phyloP scores from a whole-genome alignment of 805 yeast genomes.

The Candida incommunis region DNA sequence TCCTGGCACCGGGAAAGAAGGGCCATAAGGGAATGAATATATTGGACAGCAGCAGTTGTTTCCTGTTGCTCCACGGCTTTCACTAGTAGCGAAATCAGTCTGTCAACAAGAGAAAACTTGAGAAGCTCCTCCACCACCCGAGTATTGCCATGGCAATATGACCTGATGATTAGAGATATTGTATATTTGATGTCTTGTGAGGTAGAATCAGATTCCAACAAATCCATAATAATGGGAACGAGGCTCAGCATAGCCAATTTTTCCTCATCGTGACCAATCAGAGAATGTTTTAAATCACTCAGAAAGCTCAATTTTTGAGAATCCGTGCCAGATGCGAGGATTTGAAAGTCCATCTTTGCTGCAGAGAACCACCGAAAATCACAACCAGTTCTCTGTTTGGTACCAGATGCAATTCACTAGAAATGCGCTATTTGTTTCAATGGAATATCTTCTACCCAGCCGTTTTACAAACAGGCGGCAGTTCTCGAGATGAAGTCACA shows the following conservation, averaged over 20 bases:
- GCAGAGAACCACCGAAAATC: too few relatives aligned
- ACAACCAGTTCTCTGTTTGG: too few relatives aligned
- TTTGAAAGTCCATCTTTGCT: too few relatives aligned
- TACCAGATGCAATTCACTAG: too few relatives aligned
- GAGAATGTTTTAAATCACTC: conserved; percentile 15
- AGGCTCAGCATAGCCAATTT: conserved; percentile 15
- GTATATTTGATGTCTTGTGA: conserved; percentile 6
- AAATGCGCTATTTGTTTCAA: too few relatives aligned
- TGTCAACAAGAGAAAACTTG: conserved; percentile 8
- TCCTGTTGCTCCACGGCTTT: conserved; percentile 3
- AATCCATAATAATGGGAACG: conserved; percentile 8
- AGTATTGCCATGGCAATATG: conserved; percentile 5
- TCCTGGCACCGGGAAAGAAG: conserved; percentile 7
- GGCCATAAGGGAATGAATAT: conserved; percentile 8
- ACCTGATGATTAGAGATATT: conserved; percentile 7
- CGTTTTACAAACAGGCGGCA: too few relatives aligned
- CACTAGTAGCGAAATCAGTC: conserved; percentile 4
- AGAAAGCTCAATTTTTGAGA: conserved; percentile 10
- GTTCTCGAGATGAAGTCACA: too few relatives aligned
- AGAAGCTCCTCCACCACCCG: conserved; percentile 6
- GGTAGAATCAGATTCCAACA: conserved; percentile 9
- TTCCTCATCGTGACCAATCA: conserved; percentile 22
- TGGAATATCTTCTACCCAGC: too few relatives aligned
- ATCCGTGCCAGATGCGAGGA: too few relatives aligned
- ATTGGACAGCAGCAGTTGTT: conserved; percentile 5